Percentiles rank a stretch among this genome's conserved stretches.
These are phyloP conservation scores for Aspergillus flavus DNA, from an alignment of 2,329 filamentous ascomycete species.

Conservation along the genomic window DNA sequence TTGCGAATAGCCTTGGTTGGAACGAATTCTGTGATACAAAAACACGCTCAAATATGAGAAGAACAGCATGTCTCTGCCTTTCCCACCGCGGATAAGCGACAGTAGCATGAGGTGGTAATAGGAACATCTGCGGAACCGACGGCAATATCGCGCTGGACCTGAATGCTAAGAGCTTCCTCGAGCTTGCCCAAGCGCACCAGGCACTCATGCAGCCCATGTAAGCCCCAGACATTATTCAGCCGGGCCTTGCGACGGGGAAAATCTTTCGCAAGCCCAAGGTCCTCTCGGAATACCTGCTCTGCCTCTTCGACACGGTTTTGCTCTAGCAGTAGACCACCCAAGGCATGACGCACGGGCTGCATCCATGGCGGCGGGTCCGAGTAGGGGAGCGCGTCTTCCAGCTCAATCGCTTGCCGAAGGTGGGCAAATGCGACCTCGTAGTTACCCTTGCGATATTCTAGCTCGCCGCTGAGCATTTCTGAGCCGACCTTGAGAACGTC, in stretches of 20 bases:
- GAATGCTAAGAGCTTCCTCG: conserved; percentile 50
- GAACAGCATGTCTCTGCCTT: background rate
- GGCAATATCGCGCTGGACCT: conserved; percentile 54
- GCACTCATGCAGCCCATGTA: conserved; percentile 74
- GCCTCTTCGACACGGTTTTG: conserved; percentile 61
- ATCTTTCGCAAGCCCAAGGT: conserved; percentile 59
- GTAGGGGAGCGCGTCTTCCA: conserved; percentile 66
- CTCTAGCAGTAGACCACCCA: conserved; percentile 68
- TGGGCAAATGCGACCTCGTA: conserved; percentile 60
- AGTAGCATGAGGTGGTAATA: conserved; percentile 61
- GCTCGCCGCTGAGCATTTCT: conserved; percentile 67
- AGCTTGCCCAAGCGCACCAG: conserved; percentile 54
- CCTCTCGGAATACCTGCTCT: conserved; percentile 58
- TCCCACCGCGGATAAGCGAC: conserved; percentile 22
- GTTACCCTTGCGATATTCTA: conserved; percentile 67
- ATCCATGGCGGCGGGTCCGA: conserved; percentile 79
- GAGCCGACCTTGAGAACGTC: conserved; percentile 59
- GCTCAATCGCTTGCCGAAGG: conserved; percentile 58
- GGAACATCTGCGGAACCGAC: conserved; percentile 60
- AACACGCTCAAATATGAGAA: too few species aligned
- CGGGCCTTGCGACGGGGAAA: conserved; percentile 66
- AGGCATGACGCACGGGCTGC: conserved; percentile 71
- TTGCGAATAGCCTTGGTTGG: background rate
- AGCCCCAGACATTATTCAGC: conserved; percentile 72
- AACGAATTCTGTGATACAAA: background rate